Conservation (phyloP, 352 stramenopile genomes). For the Achlya hypogyna region DNA sequence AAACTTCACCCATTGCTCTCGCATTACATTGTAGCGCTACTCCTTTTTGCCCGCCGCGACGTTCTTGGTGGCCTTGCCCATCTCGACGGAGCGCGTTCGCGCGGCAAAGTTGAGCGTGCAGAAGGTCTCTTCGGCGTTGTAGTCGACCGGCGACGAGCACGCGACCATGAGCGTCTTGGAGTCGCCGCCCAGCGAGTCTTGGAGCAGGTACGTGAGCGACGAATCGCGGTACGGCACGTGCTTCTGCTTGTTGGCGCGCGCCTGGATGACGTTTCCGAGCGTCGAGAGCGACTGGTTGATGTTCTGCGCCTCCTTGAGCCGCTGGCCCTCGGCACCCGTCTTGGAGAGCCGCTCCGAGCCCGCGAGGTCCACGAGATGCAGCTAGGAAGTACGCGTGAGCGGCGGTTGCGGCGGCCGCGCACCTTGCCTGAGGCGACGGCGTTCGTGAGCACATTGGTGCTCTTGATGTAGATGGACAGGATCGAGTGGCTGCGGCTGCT, state of each 20-base stretch:
- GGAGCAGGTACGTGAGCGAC: slow-evolving; percentile 89
- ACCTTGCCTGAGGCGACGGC: slow-evolving; percentile 54
- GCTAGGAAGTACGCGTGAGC: slow-evolving; percentile 17
- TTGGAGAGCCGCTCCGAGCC: slow-evolving; percentile 85
- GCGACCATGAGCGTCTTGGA: slow-evolving; percentile 93
- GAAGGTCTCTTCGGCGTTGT: slow-evolving; percentile 88
- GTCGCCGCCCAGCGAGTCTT: slow-evolving; percentile 86
- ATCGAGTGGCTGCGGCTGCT: slow-evolving; percentile 84
- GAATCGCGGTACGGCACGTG: slow-evolving; percentile 94
- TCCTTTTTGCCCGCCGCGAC: slow-evolving; percentile 26
- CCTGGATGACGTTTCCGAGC: slow-evolving; percentile 95
- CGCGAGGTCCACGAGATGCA: slow-evolving; percentile 86
- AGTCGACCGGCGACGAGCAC: slow-evolving; percentile 80
- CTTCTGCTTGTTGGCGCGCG: slow-evolving; percentile 73
- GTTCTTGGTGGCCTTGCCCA: slow-evolving; percentile 85
- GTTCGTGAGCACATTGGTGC: slow-evolving; percentile 69
- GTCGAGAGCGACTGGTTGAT: slow-evolving; percentile 94
- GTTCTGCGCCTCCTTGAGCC: slow-evolving; percentile 87
- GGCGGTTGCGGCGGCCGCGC: not conserved
- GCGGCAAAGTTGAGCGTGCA: slow-evolving; percentile 91
- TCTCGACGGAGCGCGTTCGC: slow-evolving; percentile 77
- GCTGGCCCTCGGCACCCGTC: slow-evolving; percentile 75
- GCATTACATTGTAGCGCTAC: not conserved
- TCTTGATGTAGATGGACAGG: slow-evolving; percentile 78
- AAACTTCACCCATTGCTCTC: not conserved